Conservation (phyloP, 805 yeast species). For the Kodamaea lidongshanica region DNA sequence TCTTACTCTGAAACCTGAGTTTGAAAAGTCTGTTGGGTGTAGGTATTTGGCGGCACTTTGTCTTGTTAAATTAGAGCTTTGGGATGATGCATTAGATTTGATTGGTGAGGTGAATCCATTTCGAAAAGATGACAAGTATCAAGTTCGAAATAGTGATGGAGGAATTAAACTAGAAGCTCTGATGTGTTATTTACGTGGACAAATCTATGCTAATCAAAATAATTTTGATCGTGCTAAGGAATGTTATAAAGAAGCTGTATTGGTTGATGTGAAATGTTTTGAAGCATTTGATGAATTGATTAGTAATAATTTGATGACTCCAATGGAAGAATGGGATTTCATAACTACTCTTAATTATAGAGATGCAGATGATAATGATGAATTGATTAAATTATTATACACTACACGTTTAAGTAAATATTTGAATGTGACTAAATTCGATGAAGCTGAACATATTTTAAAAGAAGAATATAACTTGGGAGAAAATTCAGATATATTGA, state of each 20-base stretch:
- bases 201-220: conserved; percentile 74
- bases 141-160: conserved; percentile 56
- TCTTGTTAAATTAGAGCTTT: conserved; percentile 60
- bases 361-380: conserved; percentile 73
- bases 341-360: conserved; percentile 59
- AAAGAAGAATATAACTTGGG: conserved; percentile 66
- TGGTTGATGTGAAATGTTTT: conserved; percentile 84
- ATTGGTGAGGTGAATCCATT: conserved; percentile 82
- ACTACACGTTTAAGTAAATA: conserved; percentile 72
- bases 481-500: conserved; percentile 62
- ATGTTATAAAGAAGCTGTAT: conserved; percentile 77
- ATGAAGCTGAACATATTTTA: conserved; percentile 61
- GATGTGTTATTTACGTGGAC: conserved; percentile 78
- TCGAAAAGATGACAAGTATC: conserved; percentile 34
- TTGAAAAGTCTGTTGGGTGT: conserved; percentile 63
- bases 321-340: conserved; percentile 83
- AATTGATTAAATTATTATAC: conserved; percentile 70
- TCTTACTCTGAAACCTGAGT: conserved; percentile 48
- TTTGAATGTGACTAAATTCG: conserved; percentile 48
- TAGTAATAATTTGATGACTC: conserved; percentile 66
- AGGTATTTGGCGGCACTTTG: conserved; percentile 75
- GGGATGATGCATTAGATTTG: conserved; percentile 85
- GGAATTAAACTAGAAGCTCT: conserved; percentile 86
- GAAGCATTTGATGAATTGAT: conserved; percentile 85
- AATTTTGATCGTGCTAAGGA: conserved; percentile 83